Evolutionary conservation across 345 rosid genomes (phyloP), one percentile per base, ranked within the genome.

Genomic region (Turritis glabra): DNA sequence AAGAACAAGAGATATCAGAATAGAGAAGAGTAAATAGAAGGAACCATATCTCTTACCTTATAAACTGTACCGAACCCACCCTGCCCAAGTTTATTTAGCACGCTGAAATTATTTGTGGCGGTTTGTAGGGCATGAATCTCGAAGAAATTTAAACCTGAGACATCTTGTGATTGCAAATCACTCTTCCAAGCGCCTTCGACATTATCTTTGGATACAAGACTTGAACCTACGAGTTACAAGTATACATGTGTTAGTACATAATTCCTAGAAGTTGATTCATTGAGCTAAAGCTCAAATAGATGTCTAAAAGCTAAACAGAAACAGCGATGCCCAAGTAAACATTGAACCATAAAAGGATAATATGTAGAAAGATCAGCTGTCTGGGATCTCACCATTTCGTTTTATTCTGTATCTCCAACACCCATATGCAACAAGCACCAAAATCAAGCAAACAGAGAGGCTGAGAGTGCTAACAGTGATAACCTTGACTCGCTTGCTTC

Each of bases 1-100:
- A 72, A 40, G 51, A 64, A 44, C 61, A 64, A 35, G 2, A 33
- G 19, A 21, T 25, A 30, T 77, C 29, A 64, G 43, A 77, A 51
- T 41, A 25, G n/a, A 30, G 46, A 37, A 26, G 17, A 44, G 27
- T 1, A 13, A 21, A 27, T 27, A 67, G 13, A 67, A 71, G 10
- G 47, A 56, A 48, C 9, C 18, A 33, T 29, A 27, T 56, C 40
- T 56, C 59, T 69, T 69, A 79, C 82, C 76, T 69, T 74, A 43
- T 74, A 79, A 64, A 79, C 82, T 0, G 73, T 35, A 27, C 82
- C 82, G 2, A 75, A 79, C 14, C 82, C 79, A 29, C 82, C 82
- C 37, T 79, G 68, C 5, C 82, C 79, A 23, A 79, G 82, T 70
- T 64, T 79, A 15, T 75, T 58, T 37, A 5, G 41, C 40, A 33